Base-by-base conservation (phyloP, 768 basidiomycete species). In the Boletus tylopilopsis region DNA sequence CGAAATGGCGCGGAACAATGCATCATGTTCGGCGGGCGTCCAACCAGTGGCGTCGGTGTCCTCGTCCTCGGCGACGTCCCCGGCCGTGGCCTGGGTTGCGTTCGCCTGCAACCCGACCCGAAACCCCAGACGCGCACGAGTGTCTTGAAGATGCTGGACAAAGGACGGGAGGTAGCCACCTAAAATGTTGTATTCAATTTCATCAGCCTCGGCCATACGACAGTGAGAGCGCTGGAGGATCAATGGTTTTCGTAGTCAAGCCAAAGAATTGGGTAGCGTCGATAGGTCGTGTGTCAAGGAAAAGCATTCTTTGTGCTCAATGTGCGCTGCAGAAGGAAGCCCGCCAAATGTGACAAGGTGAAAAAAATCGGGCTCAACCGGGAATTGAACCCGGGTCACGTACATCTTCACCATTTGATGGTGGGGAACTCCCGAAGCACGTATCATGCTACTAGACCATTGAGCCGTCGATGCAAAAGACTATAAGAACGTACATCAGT, bases 1-100 rank as follows among this genome's bases (percentile, higher is more conserved):
- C 23, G 76, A 67, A 19, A 93, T 65, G 0, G 78, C 84, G 63
- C 80, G 84, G 64, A 91, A 93, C 68, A 93, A 89, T 0, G 61
- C 55, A 23, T 81, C 73, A 53, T 87, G 85, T 60, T 94, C 91
- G n/a, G 68, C 55, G 1, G 74, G 63, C 4, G 84, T 81, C 90
- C 90, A 93, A 50, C 69, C 5, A 7, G 60, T 32, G 32, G 38
- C 21, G 24, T 45, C 48, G 25, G 18, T 10, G 16, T 0, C 15
- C 4, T 25, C n/a, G n/a, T n/a, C 46, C 11, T 37, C 35, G n/a
- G 10, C 42, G 7, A 30, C 19, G 21, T 10, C 45, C 15, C 8
- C 37, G 13, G 25, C 32, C 5, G 5, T 21, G 23, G 10, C 12
- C 24, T 1, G 45, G 29, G 12, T 39, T 13, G 47, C 53, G 37